Percentiles rank a stretch among this genome's conserved stretches.
These are phyloP conservation scores for Dianthus caryophyllus DNA, from an alignment of 148 eudicot genomes.

Conservation along the genomic window DNA sequence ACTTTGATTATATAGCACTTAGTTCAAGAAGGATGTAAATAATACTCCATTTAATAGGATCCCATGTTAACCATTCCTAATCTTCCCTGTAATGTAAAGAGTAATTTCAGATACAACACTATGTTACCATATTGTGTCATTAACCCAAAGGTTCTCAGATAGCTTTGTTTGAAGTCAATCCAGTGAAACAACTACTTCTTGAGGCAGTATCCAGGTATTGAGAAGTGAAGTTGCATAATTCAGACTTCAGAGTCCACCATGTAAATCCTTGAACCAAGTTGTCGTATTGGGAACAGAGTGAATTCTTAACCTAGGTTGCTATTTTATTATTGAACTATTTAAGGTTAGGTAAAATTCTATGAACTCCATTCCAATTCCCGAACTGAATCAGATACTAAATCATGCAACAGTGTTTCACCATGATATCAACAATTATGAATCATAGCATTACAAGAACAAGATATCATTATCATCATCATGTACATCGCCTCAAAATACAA, in stretches of 20 bases:
- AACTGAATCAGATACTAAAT: neutral
- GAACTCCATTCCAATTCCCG: too few species aligned
- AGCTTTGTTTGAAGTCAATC: neutral
- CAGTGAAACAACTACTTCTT: neutral
- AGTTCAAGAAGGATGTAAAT: neutral
- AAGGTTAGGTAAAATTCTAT: too few species aligned
- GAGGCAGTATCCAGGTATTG: neutral
- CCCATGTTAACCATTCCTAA: neutral
- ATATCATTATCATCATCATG: neutral
- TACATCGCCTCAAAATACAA: neutral
- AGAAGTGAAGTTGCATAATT: neutral
- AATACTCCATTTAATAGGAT: neutral
- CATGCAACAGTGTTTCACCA: neutral
- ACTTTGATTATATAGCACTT: neutral
- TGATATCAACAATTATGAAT: neutral
- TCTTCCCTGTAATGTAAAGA: neutral
- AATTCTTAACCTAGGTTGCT: too few species aligned
- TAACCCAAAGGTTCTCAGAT: neutral
- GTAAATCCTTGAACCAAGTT: too few species aligned
- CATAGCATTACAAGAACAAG: neutral
- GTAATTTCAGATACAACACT: neutral
- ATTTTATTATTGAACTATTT: too few species aligned
- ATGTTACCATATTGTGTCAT: neutral
- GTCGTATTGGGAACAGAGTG: too few species aligned
- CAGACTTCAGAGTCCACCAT: too few species aligned